These are phyloP conservation scores for Cercospora beticola DNA, from an alignment of 2,329 filamentous ascomycete species.

Conservation along the genomic window DNA sequence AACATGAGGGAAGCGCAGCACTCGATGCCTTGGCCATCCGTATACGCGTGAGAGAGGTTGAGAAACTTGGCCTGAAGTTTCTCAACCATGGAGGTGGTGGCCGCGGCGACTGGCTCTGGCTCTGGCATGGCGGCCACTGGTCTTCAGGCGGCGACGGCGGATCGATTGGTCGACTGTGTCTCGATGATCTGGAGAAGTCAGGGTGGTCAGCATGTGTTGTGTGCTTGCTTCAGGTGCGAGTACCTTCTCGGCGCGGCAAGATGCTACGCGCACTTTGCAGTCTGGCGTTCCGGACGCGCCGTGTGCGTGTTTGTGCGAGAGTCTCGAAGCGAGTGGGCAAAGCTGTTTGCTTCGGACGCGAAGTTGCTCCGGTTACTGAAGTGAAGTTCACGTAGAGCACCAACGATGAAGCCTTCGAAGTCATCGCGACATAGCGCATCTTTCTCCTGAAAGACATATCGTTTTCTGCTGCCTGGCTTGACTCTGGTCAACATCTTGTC, in stretches of 20 bases:
- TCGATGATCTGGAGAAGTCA: neutral
- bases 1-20: slow-evolving; percentile 1
- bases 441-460: neutral
- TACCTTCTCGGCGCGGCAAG: neutral
- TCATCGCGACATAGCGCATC: neutral
- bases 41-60: neutral
- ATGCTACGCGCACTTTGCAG: neutral
- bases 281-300: neutral
- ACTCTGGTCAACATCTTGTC: neutral
- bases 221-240: neutral
- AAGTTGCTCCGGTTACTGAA: neutral
- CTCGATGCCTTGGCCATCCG: neutral
- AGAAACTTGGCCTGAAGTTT: neutral
- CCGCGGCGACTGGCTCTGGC: neutral
- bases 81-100: neutral
- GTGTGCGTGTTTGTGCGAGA: neutral
- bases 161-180: neutral
- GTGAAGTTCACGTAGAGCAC: neutral
- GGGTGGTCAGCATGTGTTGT: neutral
- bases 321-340: neutral
- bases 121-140: neutral
- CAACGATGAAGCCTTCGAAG: neutral
- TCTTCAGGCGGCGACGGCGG: neutral
- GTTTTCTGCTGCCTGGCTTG: neutral
- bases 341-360: neutral